Percentiles rank a stretch among this genome's conserved stretches.
Evolutionary conservation across 2,329 filamentous ascomycete species (phyloP).

Genomic region (Aspergillus chevalieri): DNA sequence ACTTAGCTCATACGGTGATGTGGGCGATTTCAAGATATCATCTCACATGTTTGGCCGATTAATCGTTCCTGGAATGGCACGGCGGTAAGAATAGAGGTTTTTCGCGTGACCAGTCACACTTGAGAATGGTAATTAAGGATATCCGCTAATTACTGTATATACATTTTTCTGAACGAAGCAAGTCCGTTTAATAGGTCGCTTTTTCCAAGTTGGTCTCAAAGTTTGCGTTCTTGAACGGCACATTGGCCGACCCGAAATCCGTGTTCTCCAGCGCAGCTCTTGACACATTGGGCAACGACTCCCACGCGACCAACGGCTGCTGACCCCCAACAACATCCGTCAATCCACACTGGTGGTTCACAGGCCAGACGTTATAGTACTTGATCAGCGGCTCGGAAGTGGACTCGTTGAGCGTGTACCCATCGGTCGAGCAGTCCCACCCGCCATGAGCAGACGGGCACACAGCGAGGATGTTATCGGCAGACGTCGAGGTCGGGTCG

Average conservation of each 20-base stretch:
- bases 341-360: constrained; percentile 43
- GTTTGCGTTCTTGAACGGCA: constrained; percentile 45
- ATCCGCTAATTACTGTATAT: background rate
- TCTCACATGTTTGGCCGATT: too few relatives aligned
- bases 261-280: constrained; percentile 40
- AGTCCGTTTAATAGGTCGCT: constrained; percentile 25
- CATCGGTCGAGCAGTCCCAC: constrained; percentile 40
- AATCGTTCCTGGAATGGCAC: too few relatives aligned
- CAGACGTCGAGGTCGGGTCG: constrained; percentile 26
- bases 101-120: too few relatives aligned
- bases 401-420: constrained; percentile 38
- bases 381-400: constrained; percentile 37
- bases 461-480: constrained; percentile 42
- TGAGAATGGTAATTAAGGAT: background rate
- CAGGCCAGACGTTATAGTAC: constrained; percentile 45
- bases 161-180: background rate
- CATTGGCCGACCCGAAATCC: constrained; percentile 43
- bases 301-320: constrained; percentile 47
- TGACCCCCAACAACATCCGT: constrained; percentile 37
- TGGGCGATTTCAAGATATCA: too few relatives aligned
- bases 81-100: too few relatives aligned
- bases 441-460: constrained; percentile 49
- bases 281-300: constrained; percentile 42
- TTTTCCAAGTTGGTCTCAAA: constrained; percentile 41
- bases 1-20: too few relatives aligned